phyloP scores from a whole-genome alignment of 2,329 filamentous ascomycete genomes.

The Leptographium procerum region DNA sequence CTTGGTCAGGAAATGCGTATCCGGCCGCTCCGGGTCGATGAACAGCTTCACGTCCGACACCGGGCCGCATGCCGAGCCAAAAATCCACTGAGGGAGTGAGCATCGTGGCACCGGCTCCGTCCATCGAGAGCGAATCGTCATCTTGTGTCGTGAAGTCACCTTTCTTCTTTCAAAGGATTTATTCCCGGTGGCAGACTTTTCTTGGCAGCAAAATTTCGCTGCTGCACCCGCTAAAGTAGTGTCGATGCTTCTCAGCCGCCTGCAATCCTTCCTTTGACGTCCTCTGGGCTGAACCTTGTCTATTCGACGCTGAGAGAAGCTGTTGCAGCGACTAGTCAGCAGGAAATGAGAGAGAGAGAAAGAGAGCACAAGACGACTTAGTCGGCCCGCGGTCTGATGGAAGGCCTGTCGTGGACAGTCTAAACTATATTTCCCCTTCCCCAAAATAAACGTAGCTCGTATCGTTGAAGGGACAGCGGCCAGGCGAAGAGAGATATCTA shows the following conservation, averaged over 20 bases:
- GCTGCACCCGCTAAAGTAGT: background rate
- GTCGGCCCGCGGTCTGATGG: too few relatives aligned
- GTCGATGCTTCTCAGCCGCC: too few relatives aligned
- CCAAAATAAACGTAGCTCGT: too few relatives aligned
- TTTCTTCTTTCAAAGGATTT: too few relatives aligned
- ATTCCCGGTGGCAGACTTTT: background rate
- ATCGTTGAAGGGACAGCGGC: too few relatives aligned
- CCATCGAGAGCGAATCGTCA: slow-evolving; percentile 39
- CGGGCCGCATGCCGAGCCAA: slow-evolving; percentile 32
- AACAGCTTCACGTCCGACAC: slow-evolving; percentile 36
- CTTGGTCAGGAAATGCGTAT: slow-evolving; percentile 54
- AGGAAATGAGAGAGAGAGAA: background rate
- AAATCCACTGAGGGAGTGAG: slow-evolving; percentile 45
- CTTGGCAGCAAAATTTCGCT: too few relatives aligned
- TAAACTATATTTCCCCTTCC: background rate
- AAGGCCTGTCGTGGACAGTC: background rate
- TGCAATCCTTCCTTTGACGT: too few relatives aligned
- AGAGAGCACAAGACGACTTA: background rate
- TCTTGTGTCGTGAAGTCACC: slow-evolving; percentile 15
- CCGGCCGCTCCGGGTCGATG: slow-evolving; percentile 55
- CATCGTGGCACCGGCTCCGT: slow-evolving; percentile 29
- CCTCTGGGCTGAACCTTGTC: too few relatives aligned
- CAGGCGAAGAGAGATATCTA: too few relatives aligned
- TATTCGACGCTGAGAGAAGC: too few relatives aligned
- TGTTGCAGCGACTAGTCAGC: background rate